Percentiles rank a stretch among this genome's conserved stretches.
Evolutionary conservation across 176 grass and related monocot species (phyloP).

Genomic region (Ampelocalamus luodianensis): DNA sequence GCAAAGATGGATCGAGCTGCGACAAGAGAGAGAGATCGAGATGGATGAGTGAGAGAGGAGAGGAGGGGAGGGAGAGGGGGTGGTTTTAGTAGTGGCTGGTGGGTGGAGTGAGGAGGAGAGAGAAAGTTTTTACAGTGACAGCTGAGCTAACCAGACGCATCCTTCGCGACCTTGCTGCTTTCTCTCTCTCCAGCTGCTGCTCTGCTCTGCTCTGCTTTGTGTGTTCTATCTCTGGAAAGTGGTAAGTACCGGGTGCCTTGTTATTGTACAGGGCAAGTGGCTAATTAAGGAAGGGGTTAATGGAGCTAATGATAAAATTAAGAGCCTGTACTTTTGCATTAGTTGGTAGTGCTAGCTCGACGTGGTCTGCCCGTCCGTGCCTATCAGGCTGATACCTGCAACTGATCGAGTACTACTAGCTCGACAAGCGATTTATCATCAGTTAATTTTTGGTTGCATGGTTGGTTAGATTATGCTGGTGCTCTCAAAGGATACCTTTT

Average conservation of each 20-base stretch:
- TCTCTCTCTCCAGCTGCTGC: not conserved
- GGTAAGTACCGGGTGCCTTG: no score
- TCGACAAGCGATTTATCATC: no score
- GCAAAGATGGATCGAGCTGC: not conserved
- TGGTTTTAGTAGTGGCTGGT: conserved; percentile 40
- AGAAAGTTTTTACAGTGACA: conserved; percentile 11
- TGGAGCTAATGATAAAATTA: not conserved
- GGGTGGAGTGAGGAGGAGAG: conserved; percentile 16
- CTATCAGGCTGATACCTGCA: not conserved
- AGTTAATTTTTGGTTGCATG: not conserved
- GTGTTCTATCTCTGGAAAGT: not conserved
- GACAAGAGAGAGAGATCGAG: not conserved
- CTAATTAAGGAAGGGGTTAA: conserved; percentile 40
- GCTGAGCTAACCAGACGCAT: conserved; percentile 26
- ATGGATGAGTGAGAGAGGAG: not conserved
- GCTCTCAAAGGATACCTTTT: no score
- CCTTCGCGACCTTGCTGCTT: not conserved
- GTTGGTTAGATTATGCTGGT: not conserved
- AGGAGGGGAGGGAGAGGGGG: not conserved
- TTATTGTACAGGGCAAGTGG: not conserved
- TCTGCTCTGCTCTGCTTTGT: not conserved
- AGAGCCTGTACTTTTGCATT: not conserved
- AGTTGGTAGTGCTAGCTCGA: not conserved
- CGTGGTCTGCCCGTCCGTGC: not conserved
- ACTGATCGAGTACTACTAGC: no score